A percentile compares a stretch with the other conserved stretches of the same genome.
Evolutionary conservation across 345 rosid species (phyloP).

Genomic region (Brassica juncea): DNA sequence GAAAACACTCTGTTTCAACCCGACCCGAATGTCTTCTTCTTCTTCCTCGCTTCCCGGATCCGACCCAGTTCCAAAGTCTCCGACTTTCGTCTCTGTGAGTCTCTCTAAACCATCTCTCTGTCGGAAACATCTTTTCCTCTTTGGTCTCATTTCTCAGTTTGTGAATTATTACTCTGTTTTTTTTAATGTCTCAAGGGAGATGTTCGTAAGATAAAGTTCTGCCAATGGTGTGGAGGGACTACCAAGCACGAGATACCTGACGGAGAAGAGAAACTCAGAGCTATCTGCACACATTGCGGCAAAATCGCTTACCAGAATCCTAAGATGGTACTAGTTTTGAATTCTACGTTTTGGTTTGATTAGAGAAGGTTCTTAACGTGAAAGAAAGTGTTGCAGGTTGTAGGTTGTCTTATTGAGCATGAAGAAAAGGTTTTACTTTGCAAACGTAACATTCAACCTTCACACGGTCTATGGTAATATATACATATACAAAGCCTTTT

Average conservation of each 20-base stretch:
- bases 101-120: background rate
- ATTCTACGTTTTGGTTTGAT: background rate
- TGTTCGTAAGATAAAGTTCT: conserved; percentile 71
- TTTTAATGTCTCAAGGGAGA: conserved; percentile 46
- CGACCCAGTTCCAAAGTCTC: conserved; percentile 48
- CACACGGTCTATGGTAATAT: conserved; percentile 63
- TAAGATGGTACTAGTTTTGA: conserved; percentile 64
- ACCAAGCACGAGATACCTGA: conserved; percentile 86
- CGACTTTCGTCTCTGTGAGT: conserved; percentile 41
- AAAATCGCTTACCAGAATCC: conserved; percentile 92
- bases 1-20: conserved; percentile 8
- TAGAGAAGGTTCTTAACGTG: background rate
- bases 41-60: conserved; percentile 44
- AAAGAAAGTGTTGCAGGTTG: conserved; percentile 55
- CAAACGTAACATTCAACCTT: conserved; percentile 97
- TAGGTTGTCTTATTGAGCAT: conserved; percentile 93
- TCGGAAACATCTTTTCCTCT: background rate
- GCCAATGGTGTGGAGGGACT: conserved; percentile 98
- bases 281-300: conserved; percentile 78
- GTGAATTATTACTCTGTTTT: background rate
- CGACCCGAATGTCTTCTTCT: conserved; percentile 12
- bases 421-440: conserved; percentile 86
- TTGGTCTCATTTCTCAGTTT: background rate
- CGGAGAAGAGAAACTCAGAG: conserved; percentile 89
- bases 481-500: background rate